Percentiles rank a stretch among this genome's conserved stretches.
phyloP scores from a whole-genome alignment of 1,284 basidiomycete genomes.

The Leccinum pallidistipes region DNA sequence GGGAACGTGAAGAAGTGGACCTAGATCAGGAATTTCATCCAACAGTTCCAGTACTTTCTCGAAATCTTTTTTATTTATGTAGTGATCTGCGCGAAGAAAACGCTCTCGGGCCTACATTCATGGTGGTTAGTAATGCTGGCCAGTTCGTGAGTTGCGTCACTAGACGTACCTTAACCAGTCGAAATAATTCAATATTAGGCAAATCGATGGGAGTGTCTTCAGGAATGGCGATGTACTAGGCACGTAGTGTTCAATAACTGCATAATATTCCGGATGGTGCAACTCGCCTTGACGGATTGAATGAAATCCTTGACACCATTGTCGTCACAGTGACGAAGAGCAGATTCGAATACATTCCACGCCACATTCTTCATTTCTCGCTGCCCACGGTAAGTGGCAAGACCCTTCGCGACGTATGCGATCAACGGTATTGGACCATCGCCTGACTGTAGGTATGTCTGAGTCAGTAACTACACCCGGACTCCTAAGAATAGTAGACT shows the following conservation, averaged over 20 bases:
- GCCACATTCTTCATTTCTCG: not conserved
- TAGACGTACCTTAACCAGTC: constrained; percentile 3
- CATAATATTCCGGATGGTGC: not conserved
- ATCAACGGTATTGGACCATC: not conserved
- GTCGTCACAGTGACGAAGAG: not conserved
- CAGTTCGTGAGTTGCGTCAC: not conserved
- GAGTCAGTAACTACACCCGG: not conserved
- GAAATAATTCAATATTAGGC: not conserved
- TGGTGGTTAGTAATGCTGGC: not conserved
- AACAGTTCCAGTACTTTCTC: not conserved
- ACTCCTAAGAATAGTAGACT: not conserved
- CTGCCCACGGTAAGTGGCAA: not conserved
- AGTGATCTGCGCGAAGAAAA: not conserved
- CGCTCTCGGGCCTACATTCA: not conserved
- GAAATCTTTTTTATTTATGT: not conserved
- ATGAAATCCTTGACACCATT: not conserved
- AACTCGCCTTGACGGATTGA: constrained; percentile 7
- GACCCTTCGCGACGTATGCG: constrained; percentile 3
- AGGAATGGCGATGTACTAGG: constrained; percentile 4
- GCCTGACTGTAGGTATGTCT: not conserved
- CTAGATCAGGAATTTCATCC: not conserved
- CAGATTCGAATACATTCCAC: not conserved
- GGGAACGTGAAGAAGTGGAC: constrained; percentile 8
- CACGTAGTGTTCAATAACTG: not conserved
- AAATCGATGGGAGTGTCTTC: not conserved